Base-by-base conservation (phyloP, 2,329 filamentous ascomycete genomes). In the Calonectria montana region DNA sequence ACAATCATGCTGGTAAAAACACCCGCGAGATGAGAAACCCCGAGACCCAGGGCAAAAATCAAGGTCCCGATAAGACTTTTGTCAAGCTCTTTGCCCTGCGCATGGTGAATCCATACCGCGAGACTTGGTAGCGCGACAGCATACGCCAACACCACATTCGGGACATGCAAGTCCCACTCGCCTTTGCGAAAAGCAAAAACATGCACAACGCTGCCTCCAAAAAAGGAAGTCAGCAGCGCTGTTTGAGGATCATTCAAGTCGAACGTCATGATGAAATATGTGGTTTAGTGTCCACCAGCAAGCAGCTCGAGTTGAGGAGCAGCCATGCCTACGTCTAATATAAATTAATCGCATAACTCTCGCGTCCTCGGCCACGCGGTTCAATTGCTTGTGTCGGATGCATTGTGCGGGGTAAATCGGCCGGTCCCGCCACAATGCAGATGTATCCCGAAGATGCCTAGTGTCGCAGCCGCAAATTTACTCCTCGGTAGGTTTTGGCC, bases 1-100 rank as follows among this genome's bases (percentile, higher is more conserved):
- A 67, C 4, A 5, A 67, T 15, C 15, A 74, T 72, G 35, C 73
- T 75, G 2, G 47, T 31, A 25, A 71, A 67, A 39, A 41, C 31
- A 16, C 62, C 62, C 2, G 9, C 53, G 16, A 59, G 35, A 8
- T 59, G 53, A 18, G 53, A 25, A 9, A 23, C 21, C 10, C 35
- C 53, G 1, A 59, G 53, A 13, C 15, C 21, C 15, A 35, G 5
- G 5, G 37, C 53, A 39, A 59, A 59, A 12, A 39, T 4, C 15
- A 59, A 21, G 21, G n/a, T 25, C 3, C 37, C 31, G 31, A 59
- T 6, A 3, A 59, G 37, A 8, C 53, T 59, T 15, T 37, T 16
- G 53, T 59, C 53, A 10, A 59, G 25, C 2, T 3, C 4, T 23
- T 59, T 59, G n/a, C 53, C 53, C 37, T 59, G 53, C 7, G 13